These are phyloP conservation scores for Nicotiana paniculata DNA, from an alignment of 257 asterid genomes.

Conservation along the genomic window DNA sequence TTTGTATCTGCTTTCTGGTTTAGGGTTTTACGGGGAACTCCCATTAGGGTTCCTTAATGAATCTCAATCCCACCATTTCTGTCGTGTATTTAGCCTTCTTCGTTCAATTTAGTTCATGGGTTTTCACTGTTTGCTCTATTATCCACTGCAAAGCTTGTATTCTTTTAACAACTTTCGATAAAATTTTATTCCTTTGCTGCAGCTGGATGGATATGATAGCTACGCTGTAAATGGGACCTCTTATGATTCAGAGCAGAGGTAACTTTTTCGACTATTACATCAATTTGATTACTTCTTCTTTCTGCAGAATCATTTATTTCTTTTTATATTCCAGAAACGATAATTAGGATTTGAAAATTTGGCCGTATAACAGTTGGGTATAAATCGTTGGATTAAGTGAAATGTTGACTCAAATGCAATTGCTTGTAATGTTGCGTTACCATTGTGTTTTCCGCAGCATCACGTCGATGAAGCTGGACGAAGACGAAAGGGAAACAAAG, in stretches of 20 bases:
- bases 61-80: slow-evolving; percentile 23
- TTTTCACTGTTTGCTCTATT: slow-evolving; percentile 17
- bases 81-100: slow-evolving; percentile 3
- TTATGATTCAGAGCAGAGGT: slow-evolving; percentile 33
- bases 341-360: slow-evolving; percentile 46
- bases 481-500: background rate
- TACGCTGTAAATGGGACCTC: slow-evolving; percentile 32
- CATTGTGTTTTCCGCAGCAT: slow-evolving; percentile 10
- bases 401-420: background rate
- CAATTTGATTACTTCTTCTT: slow-evolving; percentile 13
- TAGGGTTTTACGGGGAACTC: slow-evolving; percentile 50
- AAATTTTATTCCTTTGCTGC: slow-evolving; percentile 9
- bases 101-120: slow-evolving; percentile 12
- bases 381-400: slow-evolving; percentile 7
- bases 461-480: slow-evolving; percentile 1
- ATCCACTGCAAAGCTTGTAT: background rate
- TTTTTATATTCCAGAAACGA: background rate
- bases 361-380: background rate
- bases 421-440: background rate
- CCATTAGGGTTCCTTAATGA: slow-evolving; percentile 38
- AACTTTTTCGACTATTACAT: slow-evolving; percentile 10
- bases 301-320: background rate
- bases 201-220: slow-evolving; percentile 25
- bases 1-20: slow-evolving; percentile 11
- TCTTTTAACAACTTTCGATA: slow-evolving; percentile 19